Percentiles rank a stretch among this genome's conserved stretches.
Conservation (phyloP, 768 basidiomycete genomes). For the Brasilioporus rufonigricans region DNA sequence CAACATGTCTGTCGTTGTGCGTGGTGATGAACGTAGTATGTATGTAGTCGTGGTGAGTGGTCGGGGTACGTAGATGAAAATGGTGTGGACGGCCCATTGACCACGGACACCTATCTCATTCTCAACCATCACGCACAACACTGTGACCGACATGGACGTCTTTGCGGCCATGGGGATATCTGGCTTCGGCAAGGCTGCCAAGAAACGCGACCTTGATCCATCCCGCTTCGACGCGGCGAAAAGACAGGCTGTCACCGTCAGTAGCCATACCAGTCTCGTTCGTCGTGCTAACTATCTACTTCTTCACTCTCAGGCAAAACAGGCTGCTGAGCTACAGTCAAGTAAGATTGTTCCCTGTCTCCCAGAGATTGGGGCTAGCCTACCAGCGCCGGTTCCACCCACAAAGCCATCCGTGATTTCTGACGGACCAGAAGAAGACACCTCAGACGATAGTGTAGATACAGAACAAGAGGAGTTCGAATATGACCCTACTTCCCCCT, state of each 20-base stretch:
- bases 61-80: constrained; percentile 17
- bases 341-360: constrained; percentile 10
- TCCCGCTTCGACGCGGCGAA: constrained; percentile 76
- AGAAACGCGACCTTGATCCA: constrained; percentile 70
- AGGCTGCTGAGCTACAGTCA: constrained; percentile 14
- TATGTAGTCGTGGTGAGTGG: constrained; percentile 1
- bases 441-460: constrained; percentile 25
- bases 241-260: constrained; percentile 41
- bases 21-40: constrained; percentile 2
- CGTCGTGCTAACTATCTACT: constrained; percentile 21
- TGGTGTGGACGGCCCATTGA: constrained; percentile 1
- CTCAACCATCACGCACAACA: constrained; percentile 6
- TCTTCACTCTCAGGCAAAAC: constrained; percentile 14
- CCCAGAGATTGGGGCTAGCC: constrained; percentile 23
- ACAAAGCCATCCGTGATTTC: constrained; percentile 1
- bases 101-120: constrained; percentile 18
- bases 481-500: constrained; percentile 47
- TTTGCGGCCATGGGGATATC: constrained; percentile 81
- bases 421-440: constrained; percentile 19
- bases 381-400: constrained; percentile 4
- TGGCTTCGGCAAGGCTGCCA: constrained; percentile 75
- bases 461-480: constrained; percentile 39
- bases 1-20: constrained; percentile 38
- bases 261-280: constrained; percentile 11
- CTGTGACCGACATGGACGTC: constrained; percentile 64